Conservation (phyloP, 495 filamentous ascomycete genomes). For the Glonium stellatum region DNA sequence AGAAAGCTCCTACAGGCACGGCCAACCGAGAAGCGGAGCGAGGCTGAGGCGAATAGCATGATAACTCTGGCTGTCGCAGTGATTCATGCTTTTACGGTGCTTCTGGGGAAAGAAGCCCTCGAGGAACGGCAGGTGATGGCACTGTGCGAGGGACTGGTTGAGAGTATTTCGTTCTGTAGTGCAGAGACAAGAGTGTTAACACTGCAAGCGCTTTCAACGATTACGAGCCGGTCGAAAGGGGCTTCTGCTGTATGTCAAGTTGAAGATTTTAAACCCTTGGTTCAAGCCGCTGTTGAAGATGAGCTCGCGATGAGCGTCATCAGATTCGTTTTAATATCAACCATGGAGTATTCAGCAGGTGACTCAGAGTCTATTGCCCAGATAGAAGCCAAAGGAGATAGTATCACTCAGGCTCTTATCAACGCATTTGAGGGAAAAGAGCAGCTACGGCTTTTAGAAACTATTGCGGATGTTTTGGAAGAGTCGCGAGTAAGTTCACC, state of each 20-base stretch:
- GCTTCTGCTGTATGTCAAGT: slow-evolving; percentile 29
- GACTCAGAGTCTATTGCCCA: neutral
- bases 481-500: neutral
- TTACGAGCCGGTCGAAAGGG: slow-evolving; percentile 17
- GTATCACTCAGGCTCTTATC: neutral
- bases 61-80: slow-evolving; percentile 54
- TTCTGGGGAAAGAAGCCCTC: slow-evolving; percentile 43
- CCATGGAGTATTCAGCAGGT: neutral
- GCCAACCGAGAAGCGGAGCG: slow-evolving; percentile 35
- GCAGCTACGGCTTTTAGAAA: neutral
- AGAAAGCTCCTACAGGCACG: slow-evolving; percentile 9
- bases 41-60: slow-evolving; percentile 47
- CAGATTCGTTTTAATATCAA: neutral
- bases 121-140: neutral
- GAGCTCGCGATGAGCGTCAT: neutral
- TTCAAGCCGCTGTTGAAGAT: neutral
- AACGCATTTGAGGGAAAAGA: neutral
- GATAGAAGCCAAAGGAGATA: neutral
- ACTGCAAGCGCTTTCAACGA: slow-evolving; percentile 27
- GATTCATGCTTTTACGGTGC: slow-evolving; percentile 49
- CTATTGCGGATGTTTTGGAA: neutral
- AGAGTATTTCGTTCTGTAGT: neutral
- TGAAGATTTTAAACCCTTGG: slow-evolving; percentile 45
- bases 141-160: neutral
- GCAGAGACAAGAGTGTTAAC: neutral